Evolutionary conservation across 257 asterid species (phyloP).

Genomic region (Salvia rosmarinus): DNA sequence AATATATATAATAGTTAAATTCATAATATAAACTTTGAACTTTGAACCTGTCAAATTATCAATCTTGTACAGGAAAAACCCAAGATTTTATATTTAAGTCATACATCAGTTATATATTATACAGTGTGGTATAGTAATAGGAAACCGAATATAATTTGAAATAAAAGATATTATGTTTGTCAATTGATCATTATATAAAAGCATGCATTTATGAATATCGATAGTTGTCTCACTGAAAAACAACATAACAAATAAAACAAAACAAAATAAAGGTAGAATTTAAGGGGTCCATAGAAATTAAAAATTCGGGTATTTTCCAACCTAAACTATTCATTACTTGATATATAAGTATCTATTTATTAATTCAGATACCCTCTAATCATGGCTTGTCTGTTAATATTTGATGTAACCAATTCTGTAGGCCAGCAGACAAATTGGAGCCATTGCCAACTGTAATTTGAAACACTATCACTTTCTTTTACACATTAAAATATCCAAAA

Average conservation of each 20-base stretch:
- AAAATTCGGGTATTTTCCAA: conserved; percentile 21
- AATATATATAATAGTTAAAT: too few species aligned
- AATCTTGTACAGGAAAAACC: not conserved
- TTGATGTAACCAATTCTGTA: conserved; percentile 57
- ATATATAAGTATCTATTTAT: too few species aligned
- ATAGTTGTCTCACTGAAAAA: not conserved
- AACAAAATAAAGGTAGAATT: not conserved
- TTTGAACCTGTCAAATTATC: not conserved
- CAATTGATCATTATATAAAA: not conserved
- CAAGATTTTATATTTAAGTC: not conserved
- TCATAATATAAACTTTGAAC: not conserved
- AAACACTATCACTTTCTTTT: conserved; percentile 37
- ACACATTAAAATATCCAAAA: conserved; percentile 29
- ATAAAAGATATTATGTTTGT: not conserved
- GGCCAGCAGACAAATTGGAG: conserved; percentile 70
- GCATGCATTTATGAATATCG: not conserved
- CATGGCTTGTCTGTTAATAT: conserved; percentile 60
- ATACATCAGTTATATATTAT: too few species aligned
- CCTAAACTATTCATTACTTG: not conserved
- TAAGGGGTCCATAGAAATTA: conserved; percentile 9
- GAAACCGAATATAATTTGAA: not conserved
- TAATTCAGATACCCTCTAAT: conserved; percentile 47
- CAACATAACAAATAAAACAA: not conserved
- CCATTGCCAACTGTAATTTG: conserved; percentile 59
- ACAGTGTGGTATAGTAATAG: too few species aligned